Evolutionary conservation across 176 grass and related monocot species (phyloP).

Genomic region (Zoysia japonica): DNA sequence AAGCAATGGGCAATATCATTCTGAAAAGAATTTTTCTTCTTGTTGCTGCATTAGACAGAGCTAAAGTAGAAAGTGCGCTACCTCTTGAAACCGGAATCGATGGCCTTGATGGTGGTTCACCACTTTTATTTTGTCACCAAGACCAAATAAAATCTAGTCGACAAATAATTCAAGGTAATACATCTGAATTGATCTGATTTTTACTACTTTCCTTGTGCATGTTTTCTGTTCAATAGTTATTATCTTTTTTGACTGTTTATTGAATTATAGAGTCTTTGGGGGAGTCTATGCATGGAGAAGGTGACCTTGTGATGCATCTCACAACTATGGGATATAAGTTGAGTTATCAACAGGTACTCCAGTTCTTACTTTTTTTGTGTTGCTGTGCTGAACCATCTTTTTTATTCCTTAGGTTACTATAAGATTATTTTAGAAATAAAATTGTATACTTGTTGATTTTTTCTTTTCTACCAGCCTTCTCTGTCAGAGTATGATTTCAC

Average conservation of each 20-base stretch:
- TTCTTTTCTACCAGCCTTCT: constrained; percentile 44
- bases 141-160: constrained; percentile 61
- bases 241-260: constrained; percentile 25
- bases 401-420: constrained; percentile 18
- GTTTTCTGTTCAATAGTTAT: neutral
- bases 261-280: constrained; percentile 62
- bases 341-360: constrained; percentile 62
- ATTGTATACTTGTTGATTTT: constrained; percentile 7
- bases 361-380: neutral
- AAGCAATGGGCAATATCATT: constrained; percentile 42
- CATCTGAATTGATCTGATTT: constrained; percentile 13
- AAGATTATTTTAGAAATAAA: neutral
- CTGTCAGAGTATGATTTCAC: constrained; percentile 70
- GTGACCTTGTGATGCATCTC: constrained; percentile 66
- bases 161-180: constrained; percentile 59
- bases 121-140: constrained; percentile 53
- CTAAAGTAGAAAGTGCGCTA: constrained; percentile 55
- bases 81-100: constrained; percentile 60
- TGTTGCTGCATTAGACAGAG: constrained; percentile 56
- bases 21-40: constrained; percentile 71
- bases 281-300: constrained; percentile 73
- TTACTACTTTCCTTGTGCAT: constrained; percentile 7
- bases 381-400: neutral
- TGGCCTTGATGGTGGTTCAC: constrained; percentile 66
- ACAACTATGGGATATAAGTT: constrained; percentile 54